A percentile compares a stretch with the other conserved stretches of the same genome.
phyloP scores from a whole-genome alignment of 371 early-diverging fungal species.

The Mortierella sp. region DNA sequence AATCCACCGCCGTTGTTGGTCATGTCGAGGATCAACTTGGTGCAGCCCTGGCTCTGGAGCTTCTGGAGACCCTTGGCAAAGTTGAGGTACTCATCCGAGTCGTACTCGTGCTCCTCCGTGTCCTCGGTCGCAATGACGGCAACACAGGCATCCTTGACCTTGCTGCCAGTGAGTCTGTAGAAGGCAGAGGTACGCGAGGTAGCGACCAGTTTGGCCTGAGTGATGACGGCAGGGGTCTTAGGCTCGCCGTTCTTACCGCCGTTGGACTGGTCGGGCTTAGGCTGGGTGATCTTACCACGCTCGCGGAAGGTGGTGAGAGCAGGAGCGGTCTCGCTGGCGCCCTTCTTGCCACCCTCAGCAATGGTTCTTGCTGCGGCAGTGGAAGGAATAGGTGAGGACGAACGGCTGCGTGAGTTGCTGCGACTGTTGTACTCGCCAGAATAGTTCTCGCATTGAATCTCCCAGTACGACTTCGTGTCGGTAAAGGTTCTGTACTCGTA shows the following conservation, averaged over 20 bases:
- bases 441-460: conserved; percentile 36
- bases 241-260: conserved; percentile 23
- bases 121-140: conserved; percentile 56
- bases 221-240: conserved; percentile 22
- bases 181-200: conserved; percentile 44
- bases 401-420: conserved; percentile 6
- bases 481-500: conserved; percentile 39
- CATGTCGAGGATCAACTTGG: conserved; percentile 57
- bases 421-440: conserved; percentile 30
- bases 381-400: not conserved
- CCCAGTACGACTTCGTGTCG: conserved; percentile 49
- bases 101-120: conserved; percentile 35
- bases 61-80: conserved; percentile 50
- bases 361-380: not conserved
- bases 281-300: conserved; percentile 43
- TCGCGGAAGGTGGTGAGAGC: conserved; percentile 39
- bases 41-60: conserved; percentile 45
- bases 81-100: conserved; percentile 37
- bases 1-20: conserved; percentile 59
- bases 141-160: conserved; percentile 40
- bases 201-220: conserved; percentile 36
- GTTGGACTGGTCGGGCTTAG: conserved; percentile 30
- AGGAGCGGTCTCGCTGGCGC: conserved; percentile 25
- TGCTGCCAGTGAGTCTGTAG: conserved; percentile 31
- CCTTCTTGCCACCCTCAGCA: not conserved